Evolutionary conservation across 2,329 filamentous ascomycete genomes (phyloP).

Genomic region (Colletotrichum destructivum): DNA sequence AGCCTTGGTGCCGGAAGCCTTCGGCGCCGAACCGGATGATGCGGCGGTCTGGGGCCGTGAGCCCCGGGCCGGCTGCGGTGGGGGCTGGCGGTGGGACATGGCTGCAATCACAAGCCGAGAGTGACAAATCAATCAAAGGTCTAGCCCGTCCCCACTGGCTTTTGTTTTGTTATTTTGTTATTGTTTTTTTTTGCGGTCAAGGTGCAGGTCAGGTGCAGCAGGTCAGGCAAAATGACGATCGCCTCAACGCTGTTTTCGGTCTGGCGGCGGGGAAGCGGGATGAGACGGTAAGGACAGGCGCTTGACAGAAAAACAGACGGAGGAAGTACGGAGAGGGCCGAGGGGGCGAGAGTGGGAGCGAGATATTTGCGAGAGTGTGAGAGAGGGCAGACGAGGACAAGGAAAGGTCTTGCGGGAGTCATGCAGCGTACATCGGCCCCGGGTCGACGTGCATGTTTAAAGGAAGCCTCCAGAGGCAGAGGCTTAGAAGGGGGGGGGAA

Average conservation of each 20-base stretch:
- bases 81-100: slow-evolving; percentile 25
- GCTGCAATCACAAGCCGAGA: slow-evolving; percentile 16
- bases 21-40: not conserved
- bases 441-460: slow-evolving; percentile 35
- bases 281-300: slow-evolving; percentile 38
- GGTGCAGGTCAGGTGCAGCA: not conserved
- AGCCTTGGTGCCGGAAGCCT: slow-evolving; percentile 7
- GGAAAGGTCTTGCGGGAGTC: slow-evolving; percentile 38
- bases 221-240: slow-evolving; percentile 19
- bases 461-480: slow-evolving; percentile 17
- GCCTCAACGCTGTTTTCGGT: slow-evolving; percentile 6
- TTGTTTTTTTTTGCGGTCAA: not conserved
- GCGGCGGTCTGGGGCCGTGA: slow-evolving; percentile 23
- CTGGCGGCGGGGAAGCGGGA: not conserved
- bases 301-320: not conserved
- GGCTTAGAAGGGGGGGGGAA: not conserved
- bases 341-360: no score
- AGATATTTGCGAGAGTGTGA: no score
- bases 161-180: no score
- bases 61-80: slow-evolving; percentile 28
- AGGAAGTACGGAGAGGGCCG: not conserved
- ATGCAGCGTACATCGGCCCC: slow-evolving; percentile 18
- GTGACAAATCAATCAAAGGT: not conserved
- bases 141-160: slow-evolving; percentile 2
- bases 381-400: slow-evolving; percentile 20